Base-by-base conservation (phyloP, 768 basidiomycete genomes). In the Favolaschia claudopus region DNA sequence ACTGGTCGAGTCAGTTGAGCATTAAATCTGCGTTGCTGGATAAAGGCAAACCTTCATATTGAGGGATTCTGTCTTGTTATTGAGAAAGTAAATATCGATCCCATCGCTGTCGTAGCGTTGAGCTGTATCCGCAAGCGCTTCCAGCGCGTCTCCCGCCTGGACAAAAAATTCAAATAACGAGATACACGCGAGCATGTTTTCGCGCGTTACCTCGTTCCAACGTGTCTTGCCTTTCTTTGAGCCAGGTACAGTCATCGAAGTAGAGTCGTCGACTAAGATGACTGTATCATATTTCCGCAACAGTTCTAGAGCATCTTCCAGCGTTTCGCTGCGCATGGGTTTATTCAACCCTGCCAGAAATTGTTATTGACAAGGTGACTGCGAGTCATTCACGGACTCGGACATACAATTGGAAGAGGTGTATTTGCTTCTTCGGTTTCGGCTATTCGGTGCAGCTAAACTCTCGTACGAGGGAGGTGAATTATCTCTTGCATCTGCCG, bases 51-150 rank as follows among this genome's bases (percentile, higher is more conserved):
- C 84, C 73, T 76, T 80, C 55, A 85, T 43, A 55, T 78, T 75
- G 10, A 51, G 42, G 0, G 76, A 77, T 31, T 65, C 64, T 49
- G 52, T 64, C 28, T 52, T 37, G 47, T 76, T 68, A 58, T 89
- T 88, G 50, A 89, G 65, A 72, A 89, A 89, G 62, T 84, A 71
- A 5, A 89, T 75, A 56, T 89, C 88, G 36, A 89, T 81, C 3
- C 88, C 88, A 55, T 87, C 81, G 7, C 61, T 66, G 59, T 87
- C 87, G 49, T 88, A 87, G 36, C 69, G 58, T 1, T 77, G 70
- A 1, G 85, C 85, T 7, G 72, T 71, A 7, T 77, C 72, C 13
- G 85, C 86, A 10, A 89, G 74, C 3, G 72, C 68, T 37, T 78
- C 77, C 28, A 88, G 73, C 2, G 84, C 84, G 19, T 76, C 66